These are phyloP conservation scores for Geotrichum reessii DNA, from an alignment of 1,139 yeast species.

Conservation along the genomic window DNA sequence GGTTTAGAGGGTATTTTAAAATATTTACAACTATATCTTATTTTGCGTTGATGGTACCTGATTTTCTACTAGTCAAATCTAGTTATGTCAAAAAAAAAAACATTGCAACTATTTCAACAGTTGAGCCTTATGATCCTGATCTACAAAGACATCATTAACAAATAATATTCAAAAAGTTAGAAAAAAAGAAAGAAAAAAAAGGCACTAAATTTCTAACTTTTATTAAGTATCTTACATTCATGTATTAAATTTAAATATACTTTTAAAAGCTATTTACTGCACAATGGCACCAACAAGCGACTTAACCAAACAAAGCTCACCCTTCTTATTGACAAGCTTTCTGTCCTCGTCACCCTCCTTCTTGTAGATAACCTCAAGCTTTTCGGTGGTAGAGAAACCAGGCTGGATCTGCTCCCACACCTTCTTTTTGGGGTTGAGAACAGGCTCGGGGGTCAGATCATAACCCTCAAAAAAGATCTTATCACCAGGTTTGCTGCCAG, in stretches of 20 bases:
- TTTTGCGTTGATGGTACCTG: too few relatives aligned
- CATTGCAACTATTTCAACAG: too few relatives aligned
- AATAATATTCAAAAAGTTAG: neutral
- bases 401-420: slow-evolving; percentile 96
- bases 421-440: slow-evolving; percentile 96
- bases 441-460: slow-evolving; percentile 77
- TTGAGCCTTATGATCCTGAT: too few relatives aligned
- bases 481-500: slow-evolving; percentile 93
- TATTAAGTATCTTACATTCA: neutral
- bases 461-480: slow-evolving; percentile 89
- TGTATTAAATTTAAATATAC: neutral
- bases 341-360: slow-evolving; percentile 75
- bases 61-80: too few relatives aligned
- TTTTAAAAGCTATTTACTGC: slow-evolving; percentile 42
- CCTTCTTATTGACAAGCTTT: slow-evolving; percentile 70
- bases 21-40: too few relatives aligned
- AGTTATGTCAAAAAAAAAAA: too few relatives aligned
- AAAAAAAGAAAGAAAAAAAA: neutral
- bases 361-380: slow-evolving; percentile 71
- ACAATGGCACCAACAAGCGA: slow-evolving; percentile 68
- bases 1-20: too few relatives aligned
- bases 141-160: too few relatives aligned
- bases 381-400: slow-evolving; percentile 70
- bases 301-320: slow-evolving; percentile 66
- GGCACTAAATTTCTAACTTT: neutral